Percentiles rank a stretch among this genome's conserved stretches.
These are phyloP conservation scores for Macrophomina phaseolina DNA, from an alignment of 2,329 filamentous ascomycete species.

Conservation along the genomic window DNA sequence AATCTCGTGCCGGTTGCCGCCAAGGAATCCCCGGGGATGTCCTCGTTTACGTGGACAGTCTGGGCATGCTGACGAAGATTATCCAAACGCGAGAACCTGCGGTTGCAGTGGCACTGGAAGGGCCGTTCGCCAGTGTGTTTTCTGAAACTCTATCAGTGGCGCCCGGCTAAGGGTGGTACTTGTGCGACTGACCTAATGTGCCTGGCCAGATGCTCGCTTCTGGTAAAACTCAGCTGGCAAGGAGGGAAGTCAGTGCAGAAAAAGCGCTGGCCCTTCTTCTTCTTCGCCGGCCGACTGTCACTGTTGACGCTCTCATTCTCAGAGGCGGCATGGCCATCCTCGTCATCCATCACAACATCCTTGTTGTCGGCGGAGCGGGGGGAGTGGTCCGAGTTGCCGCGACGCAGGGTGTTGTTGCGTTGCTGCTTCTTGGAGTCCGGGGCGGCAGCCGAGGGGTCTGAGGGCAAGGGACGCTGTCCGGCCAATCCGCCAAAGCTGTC, in stretches of 20 bases:
- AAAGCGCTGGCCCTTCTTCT: constrained; percentile 96
- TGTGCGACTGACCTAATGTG: constrained; percentile 76
- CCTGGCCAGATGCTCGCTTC: constrained; percentile 91
- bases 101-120: constrained; percentile 93
- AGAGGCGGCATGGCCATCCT: constrained; percentile 63
- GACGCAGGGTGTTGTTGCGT: constrained; percentile 19
- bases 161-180: constrained; percentile 6
- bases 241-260: constrained; percentile 95
- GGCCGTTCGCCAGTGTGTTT: constrained; percentile 98
- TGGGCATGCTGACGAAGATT: constrained; percentile 97
- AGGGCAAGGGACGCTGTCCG: constrained; percentile 54
- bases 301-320: constrained; percentile 57
- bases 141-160: constrained; percentile 51
- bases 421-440: constrained; percentile 55
- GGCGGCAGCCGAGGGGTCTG: constrained; percentile 51
- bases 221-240: constrained; percentile 91
- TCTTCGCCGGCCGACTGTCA: constrained; percentile 77
- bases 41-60: constrained; percentile 96
- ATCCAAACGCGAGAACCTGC: constrained; percentile 90
- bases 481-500: constrained; percentile 55
- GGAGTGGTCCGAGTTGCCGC: constrained; percentile 24
- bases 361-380: constrained; percentile 66
- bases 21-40: constrained; percentile 91
- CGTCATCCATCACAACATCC: constrained; percentile 79
- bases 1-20: constrained; percentile 92